Base-by-base conservation (phyloP, 352 stramenopile species). In the Globisporangium cederbergense region DNA sequence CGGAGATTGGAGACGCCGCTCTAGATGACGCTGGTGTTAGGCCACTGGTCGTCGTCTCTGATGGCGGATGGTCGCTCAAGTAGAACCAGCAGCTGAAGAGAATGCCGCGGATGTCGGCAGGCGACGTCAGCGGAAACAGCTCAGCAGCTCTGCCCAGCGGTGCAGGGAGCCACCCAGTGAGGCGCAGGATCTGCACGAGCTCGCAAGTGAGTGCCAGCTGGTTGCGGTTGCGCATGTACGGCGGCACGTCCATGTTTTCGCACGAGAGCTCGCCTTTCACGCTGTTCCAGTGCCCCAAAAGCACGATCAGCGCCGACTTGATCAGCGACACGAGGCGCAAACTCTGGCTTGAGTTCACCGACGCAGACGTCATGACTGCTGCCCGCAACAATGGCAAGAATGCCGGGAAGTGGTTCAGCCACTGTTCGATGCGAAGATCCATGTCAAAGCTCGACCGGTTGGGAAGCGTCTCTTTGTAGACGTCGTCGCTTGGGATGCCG, bases 21-120 rank as follows among this genome's bases (percentile, higher is more conserved):
- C 76, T 71, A 0, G 76, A 84, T 28, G 78, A 80, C 3, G 72
- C 72, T 6, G 78, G 78, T 20, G 78, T 84, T 0, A 73, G 67
- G 0, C 66, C 77, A 7, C 40, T 46, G 18, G 69, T 58, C 0
- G 72, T 67, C 20, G 69, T 77, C 3, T 72, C 72, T 1, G 59
- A 70, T 7, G 86, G 86, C 8, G 86, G 84, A 32, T 92, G 79
- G 54, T 95, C 85, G 1, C 79, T 78, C 49, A 95, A 74, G 64
- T 88, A 95, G 62, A 90, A 91, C 86, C 86, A 95, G 63, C 83
- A 90, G 66, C 81, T 89, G 40, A 92, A 91, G 43, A 95, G 76
- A 59, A 95, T 90, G 0, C 70, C 72, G 25, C 86, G 84, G 42
- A 93, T 89, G 46, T 95, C 86, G 7, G 73, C 73, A 0, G 86